Evolutionary conservation across 2,329 filamentous ascomycete genomes (phyloP).

Genomic region (Fusarium algeriense): DNA sequence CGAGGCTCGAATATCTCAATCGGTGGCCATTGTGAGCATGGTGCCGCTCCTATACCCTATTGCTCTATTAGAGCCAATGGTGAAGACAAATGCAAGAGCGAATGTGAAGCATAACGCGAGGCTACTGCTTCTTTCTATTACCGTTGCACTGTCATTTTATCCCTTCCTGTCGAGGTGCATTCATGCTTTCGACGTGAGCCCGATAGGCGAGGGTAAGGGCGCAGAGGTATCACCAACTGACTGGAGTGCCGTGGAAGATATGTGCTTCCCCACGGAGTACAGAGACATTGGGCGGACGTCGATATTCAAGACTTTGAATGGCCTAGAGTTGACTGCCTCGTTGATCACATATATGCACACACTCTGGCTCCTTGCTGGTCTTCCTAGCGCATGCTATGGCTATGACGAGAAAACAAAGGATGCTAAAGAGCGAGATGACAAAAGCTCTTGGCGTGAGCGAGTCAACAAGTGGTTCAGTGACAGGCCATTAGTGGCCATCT

Average conservation of each 20-base stretch:
- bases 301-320: conserved; percentile 9
- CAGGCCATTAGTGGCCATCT: background rate
- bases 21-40: conserved; percentile 40
- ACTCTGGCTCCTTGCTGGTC: conserved; percentile 29
- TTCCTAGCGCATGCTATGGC: conserved; percentile 8
- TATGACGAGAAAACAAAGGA: background rate
- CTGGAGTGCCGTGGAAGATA: conserved; percentile 16
- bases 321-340: conserved; percentile 16
- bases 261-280: conserved; percentile 23
- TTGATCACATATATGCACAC: conserved; percentile 18
- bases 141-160: conserved; percentile 38
- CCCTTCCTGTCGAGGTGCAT: conserved; percentile 45
- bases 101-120: conserved; percentile 19
- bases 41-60: conserved; percentile 42
- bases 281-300: conserved; percentile 1
- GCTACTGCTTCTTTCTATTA: conserved; percentile 21
- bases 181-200: conserved; percentile 28
- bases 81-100: background rate
- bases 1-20: conserved; percentile 39
- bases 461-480: conserved; percentile 13
- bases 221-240: conserved; percentile 11
- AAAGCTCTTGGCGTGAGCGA: background rate
- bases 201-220: conserved; percentile 22
- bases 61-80: conserved; percentile 23
- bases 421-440: background rate